Base-by-base conservation (phyloP, 768 basidiomycete genomes). In the Trametes villosa region DNA sequence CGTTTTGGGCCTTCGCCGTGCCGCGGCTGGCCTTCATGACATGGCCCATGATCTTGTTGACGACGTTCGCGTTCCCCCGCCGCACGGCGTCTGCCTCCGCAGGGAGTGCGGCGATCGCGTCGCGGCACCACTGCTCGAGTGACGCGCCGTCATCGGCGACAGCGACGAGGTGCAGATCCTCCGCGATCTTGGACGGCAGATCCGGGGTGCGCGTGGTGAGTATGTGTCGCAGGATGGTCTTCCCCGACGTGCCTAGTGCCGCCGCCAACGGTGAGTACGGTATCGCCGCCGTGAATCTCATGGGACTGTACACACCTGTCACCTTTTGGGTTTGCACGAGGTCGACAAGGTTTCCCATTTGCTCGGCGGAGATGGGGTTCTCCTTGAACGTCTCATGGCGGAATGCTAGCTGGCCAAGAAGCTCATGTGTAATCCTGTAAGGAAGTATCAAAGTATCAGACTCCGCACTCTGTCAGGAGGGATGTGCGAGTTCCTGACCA, bases 11-110 rank as follows among this genome's bases (percentile, higher is more conserved):
- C 74, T 96, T 87, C 15, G 88, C 92, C 45, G 85, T 81, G 17
- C 96, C 96, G 59, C 84, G 78, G 63, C 86, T 91, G 50, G 82
- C 72, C 72, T 86, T 88, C 92, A 98, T 95, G 29, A 96, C 91
- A 66, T 84, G 80, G 0, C 95, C 95, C 1, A 96, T 79, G 44
- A 98, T 79, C 62, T 88, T 87, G 76, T 91, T 91, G 38, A 95
- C 65, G 6, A 92, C 92, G 60, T 87, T 89, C n/a, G 74, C 74
- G 53, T 89, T 88, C 0, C 96, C 95, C 18, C 77, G 76, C 17
- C 82, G 81, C 38, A 89, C 81, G 18, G 85, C 88, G 4, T 80
- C 79, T 2, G 81, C 86, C 68, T 94, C 91, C 40, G 78, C 74
- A 0, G 92, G 92, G 45, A 92, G 77, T 1, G 79, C 80, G 12